Evolutionary conservation across 768 basidiomycete genomes (phyloP).

Genomic region (Suillus lakei): DNA sequence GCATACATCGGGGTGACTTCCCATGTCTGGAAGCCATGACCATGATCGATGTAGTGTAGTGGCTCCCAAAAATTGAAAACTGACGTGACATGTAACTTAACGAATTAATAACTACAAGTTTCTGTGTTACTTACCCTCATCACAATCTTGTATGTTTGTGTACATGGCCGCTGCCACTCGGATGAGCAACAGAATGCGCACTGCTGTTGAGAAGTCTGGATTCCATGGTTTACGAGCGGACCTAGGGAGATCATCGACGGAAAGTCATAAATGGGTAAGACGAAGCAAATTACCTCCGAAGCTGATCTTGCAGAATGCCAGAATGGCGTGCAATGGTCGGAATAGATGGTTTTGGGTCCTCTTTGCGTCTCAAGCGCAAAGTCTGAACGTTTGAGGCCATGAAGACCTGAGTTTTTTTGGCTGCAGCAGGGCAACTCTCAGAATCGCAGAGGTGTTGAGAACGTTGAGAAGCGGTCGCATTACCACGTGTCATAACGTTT

Average conservation of each 20-base stretch:
- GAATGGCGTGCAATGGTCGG: conserved; percentile 52
- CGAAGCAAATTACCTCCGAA: conserved; percentile 59
- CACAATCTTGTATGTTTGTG: conserved; percentile 92
- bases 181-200: conserved; percentile 82
- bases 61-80: conserved; percentile 99
- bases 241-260: conserved; percentile 29
- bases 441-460: not conserved
- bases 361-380: conserved; percentile 55
- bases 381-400: conserved; percentile 55
- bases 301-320: conserved; percentile 80
- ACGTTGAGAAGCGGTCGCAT: too few species aligned
- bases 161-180: conserved; percentile 92
- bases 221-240: conserved; percentile 80
- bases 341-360: conserved; percentile 23
- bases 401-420: conserved; percentile 17
- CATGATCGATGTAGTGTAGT: conserved; percentile 86
- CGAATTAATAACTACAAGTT: conserved; percentile 1
- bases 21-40: conserved; percentile 97
- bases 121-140: conserved; percentile 71
- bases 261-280: conserved; percentile 9
- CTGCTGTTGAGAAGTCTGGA: conserved; percentile 82
- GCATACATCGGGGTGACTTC: conserved; percentile 90
- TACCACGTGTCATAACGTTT: not conserved
- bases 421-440: not conserved
- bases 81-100: conserved; percentile 35